phyloP scores from a whole-genome alignment of 2,329 filamentous ascomycete genomes.

The Phialocephala sp. region DNA sequence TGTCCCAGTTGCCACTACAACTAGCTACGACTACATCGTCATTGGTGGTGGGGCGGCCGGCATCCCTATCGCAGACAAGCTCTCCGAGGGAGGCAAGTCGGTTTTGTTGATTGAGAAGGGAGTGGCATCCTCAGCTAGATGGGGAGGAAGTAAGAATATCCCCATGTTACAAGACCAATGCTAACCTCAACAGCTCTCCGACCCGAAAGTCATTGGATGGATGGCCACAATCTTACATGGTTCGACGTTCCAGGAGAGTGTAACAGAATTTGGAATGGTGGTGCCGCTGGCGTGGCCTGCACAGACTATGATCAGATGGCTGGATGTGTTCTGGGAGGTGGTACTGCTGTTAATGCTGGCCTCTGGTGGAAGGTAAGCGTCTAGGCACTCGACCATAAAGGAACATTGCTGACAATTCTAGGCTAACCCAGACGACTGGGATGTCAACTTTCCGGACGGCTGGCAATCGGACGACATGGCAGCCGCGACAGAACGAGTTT shows the following conservation, averaged over 20 bases:
- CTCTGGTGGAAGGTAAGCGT: constrained; percentile 65
- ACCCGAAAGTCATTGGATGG: constrained; percentile 58
- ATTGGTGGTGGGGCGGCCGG: constrained; percentile 60
- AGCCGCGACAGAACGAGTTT: constrained; percentile 64
- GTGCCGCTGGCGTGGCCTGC: constrained; percentile 58
- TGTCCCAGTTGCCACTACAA: constrained; percentile 50
- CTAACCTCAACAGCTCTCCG: constrained; percentile 29
- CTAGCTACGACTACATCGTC: constrained; percentile 60
- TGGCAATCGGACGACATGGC: constrained; percentile 72
- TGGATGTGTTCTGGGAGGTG: constrained; percentile 71
- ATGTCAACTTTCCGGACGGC: constrained; percentile 73
- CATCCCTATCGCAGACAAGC: constrained; percentile 59
- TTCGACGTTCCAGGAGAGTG: constrained; percentile 76
- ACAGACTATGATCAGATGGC: constrained; percentile 75
- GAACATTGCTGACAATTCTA: constrained; percentile 36
- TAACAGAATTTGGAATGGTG: constrained; percentile 62
- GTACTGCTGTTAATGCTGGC: constrained; percentile 62
- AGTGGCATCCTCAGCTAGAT: constrained; percentile 66
- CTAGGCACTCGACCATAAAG: background rate
- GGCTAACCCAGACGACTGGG: constrained; percentile 69
- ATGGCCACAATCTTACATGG: constrained; percentile 66
- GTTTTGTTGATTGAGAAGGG: constrained; percentile 69
- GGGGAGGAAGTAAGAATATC: constrained; percentile 56
- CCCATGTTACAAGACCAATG: background rate
- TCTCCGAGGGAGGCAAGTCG: constrained; percentile 67